Evolutionary conservation across 495 filamentous ascomycete species (phyloP), one percentile per base, ranked within the genome.

Genomic region (Lophium mytilinum): DNA sequence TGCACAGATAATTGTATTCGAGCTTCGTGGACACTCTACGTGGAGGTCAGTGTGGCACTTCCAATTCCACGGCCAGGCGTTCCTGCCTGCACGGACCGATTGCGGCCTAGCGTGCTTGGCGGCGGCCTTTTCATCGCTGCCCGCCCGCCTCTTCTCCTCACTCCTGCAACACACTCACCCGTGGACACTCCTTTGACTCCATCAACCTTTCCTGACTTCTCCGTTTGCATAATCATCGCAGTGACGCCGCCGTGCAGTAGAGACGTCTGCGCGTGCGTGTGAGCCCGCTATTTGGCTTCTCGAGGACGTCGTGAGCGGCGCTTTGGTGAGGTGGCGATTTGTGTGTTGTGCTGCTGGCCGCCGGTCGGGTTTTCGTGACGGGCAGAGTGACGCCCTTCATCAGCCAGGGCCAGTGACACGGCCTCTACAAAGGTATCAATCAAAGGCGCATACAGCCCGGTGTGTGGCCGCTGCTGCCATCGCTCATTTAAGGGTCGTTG

Each of bases 91-190:
- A 17, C 50, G 47, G 18, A 36, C 21, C 58, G 46, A 14, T 52
- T 46, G 17, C 36, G 53, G 59, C n/a, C 54, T 62, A 62, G 59
- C 43, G 33, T 34, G 39, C n/a, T 39, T 8, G n/a, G 18, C n/a
- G 3, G 18, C 42, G 48, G 37, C 12, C 57, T 30, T 57, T 39
- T 53, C 52, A 30, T 11, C 34, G 33, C 21, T 37, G 24, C 30
- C 55, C 52, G 8, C 10, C 47, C 50, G 48, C 58, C 62, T 45
- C 52, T 47, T 36, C 50, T 57, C 51, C 55, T 61, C 52, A 24
- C 50, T 57, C 51, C 55, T 61, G 33, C 57, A 61, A 47, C 53
- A 30, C 58, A 52, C 62, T 41, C 35, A 35, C 50, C 56, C 36
- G 40, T 15, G n/a, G 15, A 18, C 51, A 39, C 52, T 33, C 19